A percentile compares a stretch with the other conserved stretches of the same genome.
Evolutionary conservation across 2,329 filamentous ascomycete species (phyloP).

Genomic region (Didymella keratinophila): DNA sequence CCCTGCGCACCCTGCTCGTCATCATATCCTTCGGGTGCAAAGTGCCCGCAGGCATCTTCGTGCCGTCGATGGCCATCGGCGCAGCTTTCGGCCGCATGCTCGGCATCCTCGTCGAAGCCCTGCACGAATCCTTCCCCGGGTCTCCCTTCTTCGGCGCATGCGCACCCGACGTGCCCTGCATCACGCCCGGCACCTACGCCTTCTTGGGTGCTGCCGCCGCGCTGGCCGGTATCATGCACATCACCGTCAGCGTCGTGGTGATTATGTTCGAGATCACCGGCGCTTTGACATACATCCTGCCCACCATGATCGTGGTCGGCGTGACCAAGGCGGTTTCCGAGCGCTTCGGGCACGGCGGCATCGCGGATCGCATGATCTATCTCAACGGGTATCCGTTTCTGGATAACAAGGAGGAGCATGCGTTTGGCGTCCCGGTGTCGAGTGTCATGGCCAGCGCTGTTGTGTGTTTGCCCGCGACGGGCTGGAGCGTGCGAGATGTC

Average conservation of each 20-base stretch:
- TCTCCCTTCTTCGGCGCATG: slow-evolving; percentile 89
- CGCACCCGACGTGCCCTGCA: slow-evolving; percentile 89
- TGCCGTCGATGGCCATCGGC: slow-evolving; percentile 96
- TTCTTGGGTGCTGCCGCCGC: slow-evolving; percentile 93
- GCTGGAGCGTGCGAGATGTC: slow-evolving; percentile 77
- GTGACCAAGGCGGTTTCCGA: slow-evolving; percentile 94
- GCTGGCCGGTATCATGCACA: slow-evolving; percentile 96
- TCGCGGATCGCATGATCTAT: slow-evolving; percentile 98
- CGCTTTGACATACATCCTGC: slow-evolving; percentile 95
- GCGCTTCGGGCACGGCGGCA: slow-evolving; percentile 92
- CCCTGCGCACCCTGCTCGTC: slow-evolving; percentile 82
- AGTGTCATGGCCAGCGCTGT: slow-evolving; percentile 84
- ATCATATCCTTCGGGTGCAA: slow-evolving; percentile 98
- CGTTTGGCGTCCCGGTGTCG: slow-evolving; percentile 92
- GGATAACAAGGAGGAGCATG: slow-evolving; percentile 97
- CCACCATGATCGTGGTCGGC: slow-evolving; percentile 98
- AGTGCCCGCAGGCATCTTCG: slow-evolving; percentile 96
- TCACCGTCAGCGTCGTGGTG: slow-evolving; percentile 94
- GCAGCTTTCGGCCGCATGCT: slow-evolving; percentile 92
- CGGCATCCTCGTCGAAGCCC: slow-evolving; percentile 90
- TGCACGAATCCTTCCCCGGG: slow-evolving; percentile 83
- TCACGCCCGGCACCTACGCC: slow-evolving; percentile 96
- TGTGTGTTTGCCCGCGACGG: slow-evolving; percentile 75
- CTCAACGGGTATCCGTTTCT: slow-evolving; percentile 97
- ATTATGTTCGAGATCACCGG: slow-evolving; percentile 99